Evolutionary conservation across 192 early-diverging fungal species (phyloP).

Genomic region (Chytriomyces sp.): DNA sequence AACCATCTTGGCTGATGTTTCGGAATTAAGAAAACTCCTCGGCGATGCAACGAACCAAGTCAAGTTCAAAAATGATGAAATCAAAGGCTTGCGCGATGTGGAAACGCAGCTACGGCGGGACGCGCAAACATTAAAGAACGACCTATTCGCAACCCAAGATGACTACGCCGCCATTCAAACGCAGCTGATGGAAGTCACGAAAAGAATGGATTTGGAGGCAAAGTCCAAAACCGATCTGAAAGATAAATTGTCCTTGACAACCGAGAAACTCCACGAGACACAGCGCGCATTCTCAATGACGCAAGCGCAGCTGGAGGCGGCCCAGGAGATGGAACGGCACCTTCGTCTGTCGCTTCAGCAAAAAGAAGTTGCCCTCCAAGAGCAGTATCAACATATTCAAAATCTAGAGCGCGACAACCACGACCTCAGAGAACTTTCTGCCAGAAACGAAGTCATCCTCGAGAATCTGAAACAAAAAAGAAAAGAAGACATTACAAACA

Average conservation of each 20-base stretch:
- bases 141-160: conserved; percentile 29
- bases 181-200: conserved; percentile 40
- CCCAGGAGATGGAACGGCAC: conserved; percentile 43
- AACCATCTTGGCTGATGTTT: conserved; percentile 36
- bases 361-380: conserved; percentile 41
- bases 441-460: conserved; percentile 32
- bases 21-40: conserved; percentile 25
- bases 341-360: conserved; percentile 42
- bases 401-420: conserved; percentile 37
- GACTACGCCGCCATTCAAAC: conserved; percentile 39
- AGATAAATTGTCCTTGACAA: conserved; percentile 45
- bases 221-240: conserved; percentile 44
- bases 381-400: conserved; percentile 31
- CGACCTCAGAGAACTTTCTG: conserved; percentile 30
- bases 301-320: conserved; percentile 46
- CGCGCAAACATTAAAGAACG: conserved; percentile 36
- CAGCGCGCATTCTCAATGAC: conserved; percentile 44
- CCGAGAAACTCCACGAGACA: conserved; percentile 52
- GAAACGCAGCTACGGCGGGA: conserved; percentile 33
- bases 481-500: conserved; percentile 53
- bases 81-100: conserved; percentile 27
- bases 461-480: conserved; percentile 49
- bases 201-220: conserved; percentile 41
- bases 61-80: conserved; percentile 30
- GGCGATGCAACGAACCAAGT: conserved; percentile 33